Conservation (phyloP, 768 basidiomycete genomes). For the Naganishia kalamii region DNA sequence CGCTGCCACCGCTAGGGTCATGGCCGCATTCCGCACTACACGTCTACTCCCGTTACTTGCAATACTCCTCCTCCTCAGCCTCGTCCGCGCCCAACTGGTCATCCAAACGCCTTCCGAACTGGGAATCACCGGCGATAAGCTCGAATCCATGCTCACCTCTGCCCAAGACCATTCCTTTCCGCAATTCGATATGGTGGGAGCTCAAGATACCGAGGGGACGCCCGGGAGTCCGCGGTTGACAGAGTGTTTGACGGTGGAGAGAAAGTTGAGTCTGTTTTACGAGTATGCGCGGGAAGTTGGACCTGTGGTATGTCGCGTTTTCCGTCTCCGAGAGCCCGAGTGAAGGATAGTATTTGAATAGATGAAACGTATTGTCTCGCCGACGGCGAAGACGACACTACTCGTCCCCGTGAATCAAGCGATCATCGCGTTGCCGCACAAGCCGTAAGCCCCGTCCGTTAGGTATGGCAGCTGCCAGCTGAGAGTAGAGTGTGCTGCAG, state of each 20-base stretch:
- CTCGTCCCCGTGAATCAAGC: slow-evolving; percentile 84
- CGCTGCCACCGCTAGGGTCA: too few species aligned
- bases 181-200: slow-evolving; percentile 10
- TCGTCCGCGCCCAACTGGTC: not conserved
- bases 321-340: not conserved
- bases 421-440: slow-evolving; percentile 62
- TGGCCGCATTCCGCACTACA: too few species aligned
- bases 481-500: slow-evolving; percentile 19
- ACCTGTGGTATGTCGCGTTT: slow-evolving; percentile 26
- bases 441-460: slow-evolving; percentile 46
- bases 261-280: slow-evolving; percentile 31
- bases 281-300: slow-evolving; percentile 36
- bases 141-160: not conserved
- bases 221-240: slow-evolving; percentile 23
- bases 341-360: not conserved
- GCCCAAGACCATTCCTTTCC: slow-evolving; percentile 28
- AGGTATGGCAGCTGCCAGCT: not conserved
- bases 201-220: slow-evolving; percentile 3
- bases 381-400: slow-evolving; percentile 52
- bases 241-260: slow-evolving; percentile 34
- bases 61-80: too few species aligned
- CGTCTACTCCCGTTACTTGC: too few species aligned
- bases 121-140: not conserved
- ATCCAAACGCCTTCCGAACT: slow-evolving; percentile 7
- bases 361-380: slow-evolving; percentile 1